A percentile compares a stretch with the other conserved stretches of the same genome.
These are phyloP conservation scores for Fraxinus xanthoxyloides DNA, from an alignment of 305 asterid genomes.

Conservation along the genomic window DNA sequence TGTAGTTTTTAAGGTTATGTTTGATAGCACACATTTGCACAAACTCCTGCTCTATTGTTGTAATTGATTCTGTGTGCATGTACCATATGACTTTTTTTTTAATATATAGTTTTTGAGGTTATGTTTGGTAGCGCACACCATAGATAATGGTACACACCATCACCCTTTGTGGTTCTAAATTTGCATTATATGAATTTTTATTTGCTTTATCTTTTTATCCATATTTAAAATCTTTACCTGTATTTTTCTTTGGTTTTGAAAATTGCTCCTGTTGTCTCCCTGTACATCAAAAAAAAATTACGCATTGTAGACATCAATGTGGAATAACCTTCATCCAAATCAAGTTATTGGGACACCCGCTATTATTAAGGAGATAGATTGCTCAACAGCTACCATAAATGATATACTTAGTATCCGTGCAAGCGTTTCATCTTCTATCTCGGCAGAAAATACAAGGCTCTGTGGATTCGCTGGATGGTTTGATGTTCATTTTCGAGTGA, in stretches of 20 bases:
- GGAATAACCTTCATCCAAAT: constrained; percentile 89
- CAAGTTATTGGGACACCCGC: constrained; percentile 85
- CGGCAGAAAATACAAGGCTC: constrained; percentile 52
- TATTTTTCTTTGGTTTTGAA: not conserved
- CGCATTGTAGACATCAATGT: constrained; percentile 64
- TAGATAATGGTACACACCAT: not conserved
- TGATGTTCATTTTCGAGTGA: constrained; percentile 96
- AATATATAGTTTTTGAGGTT: not conserved
- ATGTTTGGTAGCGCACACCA: not conserved
- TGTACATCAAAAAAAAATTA: constrained; percentile 21
- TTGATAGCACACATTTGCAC: not conserved
- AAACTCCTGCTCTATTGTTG: not conserved
- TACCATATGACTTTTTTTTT: not conserved
- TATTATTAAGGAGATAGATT: constrained; percentile 78
- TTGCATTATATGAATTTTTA: constrained; percentile 2
- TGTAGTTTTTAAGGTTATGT: not conserved
- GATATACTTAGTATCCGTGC: constrained; percentile 58
- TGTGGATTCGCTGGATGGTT: constrained; percentile 97
- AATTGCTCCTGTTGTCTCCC: constrained; percentile 1
- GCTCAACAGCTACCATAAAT: constrained; percentile 55
- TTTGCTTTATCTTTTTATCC: not conserved
- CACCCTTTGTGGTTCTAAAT: constrained; percentile 3
- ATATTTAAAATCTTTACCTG: not conserved
- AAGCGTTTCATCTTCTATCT: constrained; percentile 64
- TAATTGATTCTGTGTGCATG: not conserved